A percentile compares a stretch with the other conserved stretches of the same genome.
These are phyloP conservation scores for Agapanthus africanus DNA, from an alignment of 106 monocot genomes.

Conservation along the genomic window DNA sequence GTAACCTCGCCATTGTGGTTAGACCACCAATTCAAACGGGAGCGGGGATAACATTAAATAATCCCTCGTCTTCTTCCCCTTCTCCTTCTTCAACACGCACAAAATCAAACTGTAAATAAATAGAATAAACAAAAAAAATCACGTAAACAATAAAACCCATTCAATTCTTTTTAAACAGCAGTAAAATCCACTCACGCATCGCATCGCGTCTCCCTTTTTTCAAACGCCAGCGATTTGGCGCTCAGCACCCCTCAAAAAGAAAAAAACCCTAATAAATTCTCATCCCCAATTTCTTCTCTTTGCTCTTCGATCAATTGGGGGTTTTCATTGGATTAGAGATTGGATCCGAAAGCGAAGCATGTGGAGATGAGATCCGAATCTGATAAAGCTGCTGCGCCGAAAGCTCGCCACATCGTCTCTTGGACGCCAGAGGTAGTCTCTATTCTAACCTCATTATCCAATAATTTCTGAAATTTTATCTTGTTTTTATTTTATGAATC, in stretches of 20 bases:
- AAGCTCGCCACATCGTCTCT: slow-evolving; percentile 50
- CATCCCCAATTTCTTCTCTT: neutral
- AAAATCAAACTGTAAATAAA: neutral
- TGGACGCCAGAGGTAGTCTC: slow-evolving; percentile 49
- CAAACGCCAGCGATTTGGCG: neutral
- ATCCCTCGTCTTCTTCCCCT: neutral
- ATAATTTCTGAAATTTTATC: neutral
- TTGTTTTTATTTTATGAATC: neutral
- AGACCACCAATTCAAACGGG: neutral
- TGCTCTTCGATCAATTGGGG: neutral
- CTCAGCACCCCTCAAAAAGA: neutral
- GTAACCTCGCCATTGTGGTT: neutral
- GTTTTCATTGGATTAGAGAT: no score
- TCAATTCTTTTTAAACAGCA: neutral
- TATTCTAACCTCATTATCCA: neutral
- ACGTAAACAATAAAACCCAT: neutral
- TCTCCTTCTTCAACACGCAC: neutral
- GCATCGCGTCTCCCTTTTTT: neutral
- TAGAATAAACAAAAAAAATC: neutral
- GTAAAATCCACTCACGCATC: slow-evolving; percentile 2
- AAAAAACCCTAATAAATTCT: slow-evolving; percentile 4
- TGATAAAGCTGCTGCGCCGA: neutral
- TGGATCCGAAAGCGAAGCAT: neutral
- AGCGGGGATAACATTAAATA: slow-evolving; percentile 14
- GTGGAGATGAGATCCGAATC: slow-evolving; percentile 7